Base-by-base conservation (phyloP, 2,329 filamentous ascomycete species). In the Pyricularia grisea region DNA sequence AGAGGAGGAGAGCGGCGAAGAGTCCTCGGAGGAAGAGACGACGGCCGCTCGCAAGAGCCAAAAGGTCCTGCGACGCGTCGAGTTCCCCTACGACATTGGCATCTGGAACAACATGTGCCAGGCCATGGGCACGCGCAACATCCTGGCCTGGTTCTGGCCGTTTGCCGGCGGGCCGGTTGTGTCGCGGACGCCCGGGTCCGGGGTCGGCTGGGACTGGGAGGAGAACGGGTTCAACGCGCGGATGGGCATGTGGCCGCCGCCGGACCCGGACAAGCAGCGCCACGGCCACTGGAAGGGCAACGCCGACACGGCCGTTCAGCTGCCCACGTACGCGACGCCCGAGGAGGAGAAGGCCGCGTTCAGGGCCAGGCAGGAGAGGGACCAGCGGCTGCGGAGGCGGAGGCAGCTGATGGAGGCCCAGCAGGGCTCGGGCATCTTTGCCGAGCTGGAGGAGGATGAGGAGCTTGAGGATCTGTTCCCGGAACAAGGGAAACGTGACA, bases 11-110 rank as follows among this genome's bases (percentile, higher is more conserved):
- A 71, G 72, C 25, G 69, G 64, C 11, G 70, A 72, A 9, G 69
- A 72, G 80, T 83, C 68, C 81, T 80, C 14, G 74, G 72, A 6
- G 77, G 81, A 69, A 12, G 28, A 28, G 60, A 28, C 12, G 2
- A 63, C 25, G 25, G 3, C 33, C 12, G 3, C 33, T 42, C 14
- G 5, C 27, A 63, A 63, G 14, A 12, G 25, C 12, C 60, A 27
- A 2, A 71, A 89, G 2, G 79, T 81, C 11, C 33, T 67, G 17
- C 12, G 61, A 58, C 33, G 36, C 20, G 86, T 94, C 73, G 91
- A 94, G 77, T 95, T 93, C 73, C 92, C 92, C 0, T 95, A 93
- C 78, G 92, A 96, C 74, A 79, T 94, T 64, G 91, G 91, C 67
- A 81, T 95, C 73, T 93, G 87, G 80, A 77, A 80, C 50, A 96